phyloP scores from a whole-genome alignment of 768 basidiomycete genomes.

The Leucocoprinus leucothites region DNA sequence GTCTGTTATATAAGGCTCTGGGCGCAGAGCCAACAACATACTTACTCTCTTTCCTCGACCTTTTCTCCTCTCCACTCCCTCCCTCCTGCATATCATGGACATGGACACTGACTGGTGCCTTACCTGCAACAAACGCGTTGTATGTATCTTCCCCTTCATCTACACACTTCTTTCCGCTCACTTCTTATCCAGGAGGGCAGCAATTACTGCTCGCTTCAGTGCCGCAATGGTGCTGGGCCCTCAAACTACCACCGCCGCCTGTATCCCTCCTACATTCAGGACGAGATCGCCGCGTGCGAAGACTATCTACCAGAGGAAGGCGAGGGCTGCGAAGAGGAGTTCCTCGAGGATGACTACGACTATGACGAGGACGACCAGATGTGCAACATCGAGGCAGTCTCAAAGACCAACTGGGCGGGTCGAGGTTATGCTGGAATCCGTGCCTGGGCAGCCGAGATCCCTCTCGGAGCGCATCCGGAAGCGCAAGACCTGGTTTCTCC shows the following conservation, averaged over 20 bases:
- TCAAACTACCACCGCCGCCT: slow-evolving; percentile 13
- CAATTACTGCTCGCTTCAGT: slow-evolving; percentile 51
- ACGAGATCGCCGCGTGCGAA: not conserved
- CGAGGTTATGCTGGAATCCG: slow-evolving; percentile 30
- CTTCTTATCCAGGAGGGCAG: slow-evolving; percentile 25
- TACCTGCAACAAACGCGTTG: slow-evolving; percentile 57
- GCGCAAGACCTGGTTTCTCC: not conserved
- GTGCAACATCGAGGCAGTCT: slow-evolving; percentile 28
- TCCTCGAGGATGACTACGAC: slow-evolving; percentile 20
- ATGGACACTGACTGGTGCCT: slow-evolving; percentile 77
- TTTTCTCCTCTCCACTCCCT: slow-evolving; percentile 18
- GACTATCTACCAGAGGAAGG: slow-evolving; percentile 16
- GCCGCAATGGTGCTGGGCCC: slow-evolving; percentile 33
- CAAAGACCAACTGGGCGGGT: slow-evolving; percentile 11
- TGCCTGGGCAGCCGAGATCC: slow-evolving; percentile 22
- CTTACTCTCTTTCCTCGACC: not conserved
- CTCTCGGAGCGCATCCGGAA: slow-evolving; percentile 6
- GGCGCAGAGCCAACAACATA: slow-evolving; percentile 8
- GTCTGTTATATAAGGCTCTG: not conserved
- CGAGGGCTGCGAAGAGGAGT: slow-evolving; percentile 20
- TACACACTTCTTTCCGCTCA: slow-evolving; percentile 18
- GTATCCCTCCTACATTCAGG: not conserved
- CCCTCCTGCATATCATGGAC: slow-evolving; percentile 22
- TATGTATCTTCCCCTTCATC: slow-evolving; percentile 30
- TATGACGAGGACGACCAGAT: slow-evolving; percentile 27